Evolutionary conservation across 2,329 filamentous ascomycete species (phyloP), one percentile per base, ranked within the genome.

Genomic region (Pestalotiopsis sp.): DNA sequence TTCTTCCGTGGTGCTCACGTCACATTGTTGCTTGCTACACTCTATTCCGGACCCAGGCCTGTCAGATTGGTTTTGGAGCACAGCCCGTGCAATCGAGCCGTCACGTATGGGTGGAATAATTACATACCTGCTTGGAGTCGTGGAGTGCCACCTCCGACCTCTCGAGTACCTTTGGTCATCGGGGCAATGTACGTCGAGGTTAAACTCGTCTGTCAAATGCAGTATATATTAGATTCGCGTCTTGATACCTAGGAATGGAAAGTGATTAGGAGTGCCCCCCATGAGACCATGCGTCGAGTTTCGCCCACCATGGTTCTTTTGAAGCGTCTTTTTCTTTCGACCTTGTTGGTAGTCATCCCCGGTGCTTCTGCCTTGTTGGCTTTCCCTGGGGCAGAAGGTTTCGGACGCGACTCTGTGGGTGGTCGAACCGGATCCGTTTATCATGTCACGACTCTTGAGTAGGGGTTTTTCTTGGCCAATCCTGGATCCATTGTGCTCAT

Each of bases 331-430:
- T 68, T 62, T 9, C 60, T 75, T 2, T 69, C 68, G 40, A 59
- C 72, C 13, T 60, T 71, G 20, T 38, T 25, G 25, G n/a, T 17
- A 27, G 13, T 66, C 70, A 31, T 52, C 7, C 13, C 68, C 23
- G 41, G 69, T 25, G 69, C 66, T 17, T 59, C 71, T 56, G 68
- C 72, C 2, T 68, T 75, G 4, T 67, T 75, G 84, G 84, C 84
- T 52, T 87, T 86, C 71, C 83, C 84, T 3, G 83, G 84, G 23
- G 85, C 84, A 11, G 84, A 86, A 76, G 84, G 84, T 12, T 85
- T 86, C 70, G 84, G 84, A 13, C 79, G 80, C 63, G 78, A 83
- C 60, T 83, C 84, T 3, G 77, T 81, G 5, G 84, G 85, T 36
- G 84, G 84, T 7, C 80, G 83, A 56, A 79, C 79, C 20, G 84